Conservation (phyloP, 345 rosid species). For the Camelina neglecta region DNA sequence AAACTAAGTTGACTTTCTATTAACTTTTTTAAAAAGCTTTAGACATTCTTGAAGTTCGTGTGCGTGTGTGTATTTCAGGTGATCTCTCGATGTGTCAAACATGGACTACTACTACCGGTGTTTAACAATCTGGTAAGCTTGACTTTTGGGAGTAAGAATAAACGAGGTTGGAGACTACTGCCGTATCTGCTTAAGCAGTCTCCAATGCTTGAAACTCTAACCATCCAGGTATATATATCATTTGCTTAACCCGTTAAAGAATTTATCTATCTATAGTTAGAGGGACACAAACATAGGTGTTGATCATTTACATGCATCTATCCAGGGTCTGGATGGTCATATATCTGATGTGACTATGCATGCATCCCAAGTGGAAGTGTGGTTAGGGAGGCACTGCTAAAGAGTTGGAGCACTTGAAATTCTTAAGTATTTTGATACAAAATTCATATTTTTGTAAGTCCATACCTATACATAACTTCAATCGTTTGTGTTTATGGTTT, state of each 20-base stretch:
- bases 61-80: slow-evolving; percentile 4
- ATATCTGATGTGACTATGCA: neutral
- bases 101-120: neutral
- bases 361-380: neutral
- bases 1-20: no score
- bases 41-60: neutral
- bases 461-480: no score
- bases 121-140: neutral
- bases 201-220: neutral
- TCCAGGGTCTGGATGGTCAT: neutral
- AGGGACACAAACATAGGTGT: neutral
- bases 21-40: neutral
- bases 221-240: neutral
- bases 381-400: neutral
- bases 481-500: no score
- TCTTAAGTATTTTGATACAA: no score
- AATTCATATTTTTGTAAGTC: no score
- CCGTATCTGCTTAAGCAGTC: neutral
- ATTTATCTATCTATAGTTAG: neutral
- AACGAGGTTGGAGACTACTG: neutral
- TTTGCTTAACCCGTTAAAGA: neutral
- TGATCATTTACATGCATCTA: neutral
- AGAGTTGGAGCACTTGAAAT: neutral
- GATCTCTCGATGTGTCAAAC: neutral
- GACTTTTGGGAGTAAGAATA: neutral